Evolutionary conservation across 495 filamentous ascomycete genomes (phyloP), one percentile per base, ranked within the genome.

Genomic region (Chaetomium tenue): DNA sequence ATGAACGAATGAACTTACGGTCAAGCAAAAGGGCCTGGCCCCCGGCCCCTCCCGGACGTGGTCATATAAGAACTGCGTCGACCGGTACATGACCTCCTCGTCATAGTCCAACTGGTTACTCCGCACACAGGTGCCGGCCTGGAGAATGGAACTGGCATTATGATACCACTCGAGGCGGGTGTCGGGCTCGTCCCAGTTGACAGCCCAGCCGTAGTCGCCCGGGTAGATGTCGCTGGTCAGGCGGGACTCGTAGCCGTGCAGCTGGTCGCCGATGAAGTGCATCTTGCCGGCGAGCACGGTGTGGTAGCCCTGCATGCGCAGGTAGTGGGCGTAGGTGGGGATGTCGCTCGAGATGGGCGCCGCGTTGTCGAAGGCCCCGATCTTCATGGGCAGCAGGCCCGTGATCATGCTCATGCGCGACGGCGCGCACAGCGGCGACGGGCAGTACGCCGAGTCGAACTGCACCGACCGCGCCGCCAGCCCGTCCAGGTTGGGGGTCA

Each of bases 31-130:
- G 11, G 91, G 91, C 30, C 91, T 85, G 39, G 81, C 80, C 55
- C 77, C 81, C 5, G 84, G 84, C 18, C 81, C 84, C 66, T 90
- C 83, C 5, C 91, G 87, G 23, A 91, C 89, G 65, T 91, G 84
- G 76, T 93, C 88, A 74, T 89, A 93, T 42, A 96, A 78, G 71
- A 91, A 96, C 74, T 93, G 91, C 40, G 82, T 87, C 8, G 88
- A 85, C 77, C 86, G 88, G 76, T 91, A 91, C 83, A 94, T 91
- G 68, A 94, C 91, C 75, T 96, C 91, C 77, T 94, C 91, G 68
- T 96, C 91, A 67, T 91, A 96, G 70, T 96, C 91, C n/a, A 96
- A 83, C 78, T 96, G 91, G 78, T 96, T 96, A 69, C 89, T 91
- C 63, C 91, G 83, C 33, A 94, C 84, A 60, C 91, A 92, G 3